Conservation (phyloP, 495 filamentous ascomycete species). For the Friedmanniomyces endolithicus region DNA sequence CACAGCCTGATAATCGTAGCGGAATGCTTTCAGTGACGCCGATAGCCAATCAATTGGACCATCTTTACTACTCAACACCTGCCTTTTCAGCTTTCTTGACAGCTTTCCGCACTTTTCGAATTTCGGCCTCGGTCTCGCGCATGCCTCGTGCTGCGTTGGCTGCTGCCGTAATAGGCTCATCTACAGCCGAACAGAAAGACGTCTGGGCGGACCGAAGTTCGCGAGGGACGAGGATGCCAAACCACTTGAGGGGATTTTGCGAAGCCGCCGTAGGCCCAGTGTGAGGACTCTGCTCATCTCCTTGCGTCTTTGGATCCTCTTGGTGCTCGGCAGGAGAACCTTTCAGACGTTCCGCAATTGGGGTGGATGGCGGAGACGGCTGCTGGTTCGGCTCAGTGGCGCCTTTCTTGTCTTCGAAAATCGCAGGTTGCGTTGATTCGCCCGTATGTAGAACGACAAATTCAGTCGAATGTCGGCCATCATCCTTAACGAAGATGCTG, state of each 20-base stretch:
- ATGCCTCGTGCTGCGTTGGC: constrained; percentile 24
- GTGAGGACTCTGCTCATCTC: neutral
- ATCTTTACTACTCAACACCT: too few relatives aligned
- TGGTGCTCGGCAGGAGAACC: neutral
- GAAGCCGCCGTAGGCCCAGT: neutral
- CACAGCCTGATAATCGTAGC: too few relatives aligned
- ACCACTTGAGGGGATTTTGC: constrained; percentile 34
- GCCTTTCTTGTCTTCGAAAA: neutral
- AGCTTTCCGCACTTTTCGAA: constrained; percentile 25
- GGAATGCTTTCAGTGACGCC: too few relatives aligned
- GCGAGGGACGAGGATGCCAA: constrained; percentile 36
- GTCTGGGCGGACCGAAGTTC: constrained; percentile 30
- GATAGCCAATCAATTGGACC: too few relatives aligned
- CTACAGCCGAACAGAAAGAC: constrained; percentile 26
- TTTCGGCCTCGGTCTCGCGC: constrained; percentile 25
- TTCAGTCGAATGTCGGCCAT: neutral
- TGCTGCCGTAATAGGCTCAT: constrained; percentile 22
- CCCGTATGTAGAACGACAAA: neutral
- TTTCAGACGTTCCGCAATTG: neutral
- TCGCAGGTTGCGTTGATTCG: neutral
- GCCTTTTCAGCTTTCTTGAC: constrained; percentile 21
- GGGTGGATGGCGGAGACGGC: constrained; percentile 6
- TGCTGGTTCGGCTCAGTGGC: constrained; percentile 2
- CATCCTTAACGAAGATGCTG: neutral
- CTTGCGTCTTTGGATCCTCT: neutral